These are phyloP conservation scores for Wallacemonas sp. DNA, from an alignment of 208 protist species.

Conservation along the genomic window DNA sequence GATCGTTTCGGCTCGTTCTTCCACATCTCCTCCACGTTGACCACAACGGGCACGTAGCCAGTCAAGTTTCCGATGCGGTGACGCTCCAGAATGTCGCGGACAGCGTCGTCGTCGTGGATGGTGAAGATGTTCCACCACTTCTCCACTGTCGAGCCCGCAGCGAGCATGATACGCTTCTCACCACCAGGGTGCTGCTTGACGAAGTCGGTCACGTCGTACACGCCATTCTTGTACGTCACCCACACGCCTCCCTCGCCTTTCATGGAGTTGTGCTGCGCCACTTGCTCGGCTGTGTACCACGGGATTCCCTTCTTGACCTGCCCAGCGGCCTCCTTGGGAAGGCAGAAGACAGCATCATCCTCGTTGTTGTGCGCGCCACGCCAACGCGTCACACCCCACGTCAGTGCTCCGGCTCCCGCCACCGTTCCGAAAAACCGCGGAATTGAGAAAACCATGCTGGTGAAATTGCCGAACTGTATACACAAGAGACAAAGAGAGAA, in stretches of 20 bases:
- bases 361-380: background rate
- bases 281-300: slow-evolving; percentile 33
- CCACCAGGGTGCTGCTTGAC: slow-evolving; percentile 72
- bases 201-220: slow-evolving; percentile 88
- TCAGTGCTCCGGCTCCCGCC: background rate
- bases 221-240: slow-evolving; percentile 67
- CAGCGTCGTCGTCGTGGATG: slow-evolving; percentile 47
- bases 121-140: slow-evolving; percentile 78
- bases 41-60: slow-evolving; percentile 27
- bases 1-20: slow-evolving; percentile 38
- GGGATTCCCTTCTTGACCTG: slow-evolving; percentile 23
- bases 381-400: background rate
- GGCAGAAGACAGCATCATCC: slow-evolving; percentile 6
- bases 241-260: slow-evolving; percentile 42
- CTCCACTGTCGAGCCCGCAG: slow-evolving; percentile 65
- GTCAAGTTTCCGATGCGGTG: slow-evolving; percentile 41
- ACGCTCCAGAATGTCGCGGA: slow-evolving; percentile 42
- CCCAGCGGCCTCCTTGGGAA: slow-evolving; percentile 19
- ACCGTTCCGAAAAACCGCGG: background rate
- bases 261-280: slow-evolving; percentile 27
- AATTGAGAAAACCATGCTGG: slow-evolving; percentile 5
- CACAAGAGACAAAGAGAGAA: too few species aligned
- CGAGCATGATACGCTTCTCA: slow-evolving; percentile 76
- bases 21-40: slow-evolving; percentile 27
- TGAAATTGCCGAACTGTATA: too few species aligned